Percentiles rank a stretch among this genome's conserved stretches.
Conservation (phyloP, 148 eudicot species). For the Spergularia bocconei region DNA sequence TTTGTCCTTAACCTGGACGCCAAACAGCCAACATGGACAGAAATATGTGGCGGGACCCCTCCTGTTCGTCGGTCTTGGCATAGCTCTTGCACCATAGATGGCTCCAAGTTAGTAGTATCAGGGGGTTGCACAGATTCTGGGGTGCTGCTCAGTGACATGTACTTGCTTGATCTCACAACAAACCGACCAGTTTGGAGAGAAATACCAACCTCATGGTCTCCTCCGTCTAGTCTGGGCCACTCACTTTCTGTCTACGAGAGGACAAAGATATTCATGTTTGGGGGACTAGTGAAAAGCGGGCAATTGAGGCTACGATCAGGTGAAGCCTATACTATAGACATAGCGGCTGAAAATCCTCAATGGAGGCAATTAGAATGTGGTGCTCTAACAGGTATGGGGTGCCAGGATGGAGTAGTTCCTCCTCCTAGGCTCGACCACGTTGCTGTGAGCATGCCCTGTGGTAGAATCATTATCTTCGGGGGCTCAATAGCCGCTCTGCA, state of each 20-base stretch:
- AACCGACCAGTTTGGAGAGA: conserved; percentile 71
- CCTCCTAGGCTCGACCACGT: conserved; percentile 88
- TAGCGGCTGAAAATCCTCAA: conserved; percentile 53
- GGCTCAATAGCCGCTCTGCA: conserved; percentile 79
- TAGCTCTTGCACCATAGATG: conserved; percentile 83
- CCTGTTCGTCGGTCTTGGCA: conserved; percentile 89
- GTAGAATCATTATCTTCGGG: conserved; percentile 71
- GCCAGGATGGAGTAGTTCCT: conserved; percentile 56
- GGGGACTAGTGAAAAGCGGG: conserved; percentile 75
- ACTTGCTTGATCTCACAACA: conserved; percentile 56
- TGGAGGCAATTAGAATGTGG: conserved; percentile 66
- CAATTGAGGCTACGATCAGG: conserved; percentile 63
- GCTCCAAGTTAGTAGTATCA: conserved; percentile 76
- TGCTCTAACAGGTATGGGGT: conserved; percentile 47
- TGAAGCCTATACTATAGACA: conserved; percentile 63
- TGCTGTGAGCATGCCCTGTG: conserved; percentile 81
- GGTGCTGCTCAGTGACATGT: conserved; percentile 68
- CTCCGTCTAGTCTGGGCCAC: conserved; percentile 75
- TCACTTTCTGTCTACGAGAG: conserved; percentile 68
- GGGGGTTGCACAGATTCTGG: conserved; percentile 92
- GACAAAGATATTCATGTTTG: conserved; percentile 74
- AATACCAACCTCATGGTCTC: conserved; percentile 64
- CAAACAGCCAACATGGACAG: conserved; percentile 77
- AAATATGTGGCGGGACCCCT: conserved; percentile 61
- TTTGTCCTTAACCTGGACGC: conserved; percentile 83